Conservation (phyloP, 192 early-diverging fungal genomes). For the Dimargaris verticillata region DNA sequence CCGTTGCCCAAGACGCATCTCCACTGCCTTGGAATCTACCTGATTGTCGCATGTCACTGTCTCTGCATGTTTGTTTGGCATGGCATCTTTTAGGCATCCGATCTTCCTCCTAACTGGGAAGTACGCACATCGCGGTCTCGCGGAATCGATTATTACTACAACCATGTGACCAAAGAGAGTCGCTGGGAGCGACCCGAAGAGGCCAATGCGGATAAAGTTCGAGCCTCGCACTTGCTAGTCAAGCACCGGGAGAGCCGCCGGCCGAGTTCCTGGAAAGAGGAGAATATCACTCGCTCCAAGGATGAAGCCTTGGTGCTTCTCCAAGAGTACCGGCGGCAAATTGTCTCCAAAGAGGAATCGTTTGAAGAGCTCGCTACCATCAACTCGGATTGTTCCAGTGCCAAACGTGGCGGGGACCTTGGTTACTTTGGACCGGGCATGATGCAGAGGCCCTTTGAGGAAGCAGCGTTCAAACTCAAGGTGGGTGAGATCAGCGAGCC, state of each 20-base stretch:
- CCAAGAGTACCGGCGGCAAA: conserved; percentile 40
- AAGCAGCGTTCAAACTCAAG: conserved; percentile 66
- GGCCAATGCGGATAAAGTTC: conserved; percentile 24
- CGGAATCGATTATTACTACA: conserved; percentile 63
- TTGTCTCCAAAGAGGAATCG: conserved; percentile 38
- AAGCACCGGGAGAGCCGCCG: conserved; percentile 74
- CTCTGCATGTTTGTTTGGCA: no score
- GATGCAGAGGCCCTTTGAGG: conserved; percentile 87
- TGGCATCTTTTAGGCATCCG: no score
- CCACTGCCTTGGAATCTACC: no score
- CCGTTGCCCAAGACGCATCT: no score
- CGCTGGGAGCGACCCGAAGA: conserved; percentile 55
- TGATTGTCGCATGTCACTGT: no score
- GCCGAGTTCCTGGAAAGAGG: conserved; percentile 82
- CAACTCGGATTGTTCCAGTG: conserved; percentile 85
- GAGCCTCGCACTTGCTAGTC: conserved; percentile 80
- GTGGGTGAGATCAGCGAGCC: conserved; percentile 69
- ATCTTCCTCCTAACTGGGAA: conserved; percentile 50
- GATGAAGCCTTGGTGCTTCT: conserved; percentile 71
- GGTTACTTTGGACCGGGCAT: conserved; percentile 70
- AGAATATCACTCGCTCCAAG: conserved; percentile 76
- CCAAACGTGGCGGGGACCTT: conserved; percentile 75
- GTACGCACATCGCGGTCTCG: conserved; percentile 46
- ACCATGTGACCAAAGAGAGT: conserved; percentile 49
- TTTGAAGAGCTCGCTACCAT: conserved; percentile 56